Base-by-base conservation (phyloP, 2,329 filamentous ascomycete species). In the Mariannaea elegans region DNA sequence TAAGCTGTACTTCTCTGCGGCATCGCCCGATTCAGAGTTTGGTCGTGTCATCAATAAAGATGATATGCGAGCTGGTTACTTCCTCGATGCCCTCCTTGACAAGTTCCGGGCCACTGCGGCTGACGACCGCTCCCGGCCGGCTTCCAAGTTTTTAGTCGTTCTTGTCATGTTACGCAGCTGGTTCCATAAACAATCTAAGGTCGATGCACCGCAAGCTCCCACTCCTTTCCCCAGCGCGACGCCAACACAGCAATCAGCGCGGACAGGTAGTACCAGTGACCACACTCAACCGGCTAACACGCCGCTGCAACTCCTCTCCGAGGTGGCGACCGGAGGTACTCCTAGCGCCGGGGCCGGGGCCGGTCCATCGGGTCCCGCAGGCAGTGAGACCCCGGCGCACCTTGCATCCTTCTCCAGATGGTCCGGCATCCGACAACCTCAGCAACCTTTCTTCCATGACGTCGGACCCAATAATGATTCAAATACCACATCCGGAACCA, bases 1-100 rank as follows among this genome's bases (percentile, higher is more conserved):
- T 72, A 93, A 92, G 74, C 84, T 93, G 62, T 90, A 89, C 75
- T 88, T 90, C 48, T 86, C 88, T 8, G 87, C 89, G 3, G 84
- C 85, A 2, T 82, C 84, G 13, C 84, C 88, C 1, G 83, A 84
- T 38, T 89, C 86, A 14, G 87, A 89, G 65, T 82, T 94, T 1
- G 87, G 87, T n/a, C 84, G 85, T 60, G 84, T 93, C 16, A 88
- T 94, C 63, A 82, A 87, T 65, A 86, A 86, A 63, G 84, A 89
- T 54, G 83, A 88, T 64, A 84, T 94, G 77, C 87, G 88, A 61
- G 84, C 87, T 16, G 80, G 82, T 64, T 80, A 85, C 53, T 90
- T 92, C 71, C 81, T 96, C 3, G 88, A 92, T 63, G 82, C 81
- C n/a, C 79, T 94, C 18, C 84, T 92, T 1, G 83, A 87, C 1